Evolutionary conservation across 2,329 filamentous ascomycete genomes (phyloP), one percentile per base, ranked within the genome.

Genomic region (Pseudogymnoascus verrucosus): DNA sequence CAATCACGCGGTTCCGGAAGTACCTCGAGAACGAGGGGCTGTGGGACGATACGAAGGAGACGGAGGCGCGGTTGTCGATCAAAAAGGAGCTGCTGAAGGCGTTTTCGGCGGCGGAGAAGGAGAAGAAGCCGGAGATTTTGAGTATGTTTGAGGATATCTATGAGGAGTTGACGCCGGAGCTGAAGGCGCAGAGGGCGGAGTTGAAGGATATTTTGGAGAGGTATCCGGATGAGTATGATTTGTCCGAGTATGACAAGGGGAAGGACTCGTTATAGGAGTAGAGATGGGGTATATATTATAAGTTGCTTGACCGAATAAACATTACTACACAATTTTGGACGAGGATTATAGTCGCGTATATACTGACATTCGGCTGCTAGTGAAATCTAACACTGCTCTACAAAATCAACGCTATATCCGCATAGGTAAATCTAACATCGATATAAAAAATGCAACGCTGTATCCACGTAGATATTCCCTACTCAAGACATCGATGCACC

Each of bases 141-240:
- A 74, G 81, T 63, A 86, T 92, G 79, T 98, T 98, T 75, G 86
- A 89, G 69, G 95, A 95, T 74, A 84, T 98, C 1, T 99, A 97
- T 75, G 91, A 95, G 74, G 84, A 91, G 54, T 70, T 97, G 69
- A 97, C 92, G 0, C 87, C 89, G 57, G 92, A 96, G 70, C 79
- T 89, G 65, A 83, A 80, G 74, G 82, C 78, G 44, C 95, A 99
- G 80, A 92, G 91, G 78, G 77, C 77, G 67, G 84, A 93, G 77
- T 78, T 98, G 71, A 89, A 80, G 72, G 82, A 84, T n/a, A 82
- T 96, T 61, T 73, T 99, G 61, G 86, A 93, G 69, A 87, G 83
- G 69, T 99, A 98, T 77, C 93, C 93, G 0, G 86, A 90, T 37
- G 95, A 99, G 79, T 99, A 99, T 76, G 92, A 98, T 75, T 73